Conservation (phyloP, 2,329 filamentous ascomycete genomes). For the Fusarium torulosum region DNA sequence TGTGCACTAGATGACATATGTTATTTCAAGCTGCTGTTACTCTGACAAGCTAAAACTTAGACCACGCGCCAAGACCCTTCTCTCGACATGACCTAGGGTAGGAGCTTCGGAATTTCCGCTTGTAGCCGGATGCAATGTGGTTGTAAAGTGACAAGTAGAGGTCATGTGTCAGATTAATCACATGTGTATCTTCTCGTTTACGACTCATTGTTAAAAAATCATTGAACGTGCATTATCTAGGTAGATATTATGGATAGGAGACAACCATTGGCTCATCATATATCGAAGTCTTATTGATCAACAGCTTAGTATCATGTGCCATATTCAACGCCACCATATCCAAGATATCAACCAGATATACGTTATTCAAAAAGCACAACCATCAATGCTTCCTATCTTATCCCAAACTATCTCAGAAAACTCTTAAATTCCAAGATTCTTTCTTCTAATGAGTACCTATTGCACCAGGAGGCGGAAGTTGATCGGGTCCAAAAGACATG, state of each 20-base stretch:
- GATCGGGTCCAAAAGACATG: constrained; percentile 75
- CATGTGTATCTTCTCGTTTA: neutral
- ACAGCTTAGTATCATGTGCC: neutral
- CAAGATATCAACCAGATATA: constrained; percentile 8
- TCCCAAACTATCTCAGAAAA: neutral
- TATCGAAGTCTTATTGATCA: neutral
- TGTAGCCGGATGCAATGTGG: neutral
- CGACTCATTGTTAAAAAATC: neutral
- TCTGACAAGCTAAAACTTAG: neutral
- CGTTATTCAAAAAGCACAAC: constrained; percentile 6
- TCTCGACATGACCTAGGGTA: neutral
- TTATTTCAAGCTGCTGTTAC: neutral
- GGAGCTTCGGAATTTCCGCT: neutral
- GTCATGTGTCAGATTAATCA: constrained; percentile 16
- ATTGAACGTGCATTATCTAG: neutral
- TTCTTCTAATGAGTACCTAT: constrained; percentile 1
- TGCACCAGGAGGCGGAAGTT: constrained; percentile 60
- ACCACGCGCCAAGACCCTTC: constrained; percentile 16
- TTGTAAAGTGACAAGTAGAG: constrained; percentile 4
- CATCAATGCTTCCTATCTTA: neutral
- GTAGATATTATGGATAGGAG: neutral
- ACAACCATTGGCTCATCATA: neutral
- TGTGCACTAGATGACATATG: neutral
- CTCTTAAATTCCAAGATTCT: neutral
- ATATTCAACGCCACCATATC: neutral